Evolutionary conservation across 2,329 filamentous ascomycete genomes (phyloP), one percentile per base, ranked within the genome.

Genomic region (Whalleya microplaca): DNA sequence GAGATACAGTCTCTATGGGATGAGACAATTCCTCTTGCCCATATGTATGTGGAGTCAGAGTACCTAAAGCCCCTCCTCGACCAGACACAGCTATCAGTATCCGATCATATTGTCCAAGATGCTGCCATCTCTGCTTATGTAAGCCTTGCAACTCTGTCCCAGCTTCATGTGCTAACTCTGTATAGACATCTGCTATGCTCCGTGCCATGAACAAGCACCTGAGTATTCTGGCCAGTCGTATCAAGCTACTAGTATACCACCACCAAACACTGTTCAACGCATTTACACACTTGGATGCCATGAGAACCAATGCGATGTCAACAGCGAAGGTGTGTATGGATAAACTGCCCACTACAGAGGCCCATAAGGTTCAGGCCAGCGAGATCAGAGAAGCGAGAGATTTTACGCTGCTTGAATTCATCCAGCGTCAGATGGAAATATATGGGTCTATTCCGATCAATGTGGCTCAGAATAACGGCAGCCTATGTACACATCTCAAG

Each of bases 1-100:
- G 71, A 72, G 29, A 71, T 72, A 41, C 65, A 69, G 21, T 71
- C 68, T 21, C 60, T 72, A 1, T 71, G 69, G 71, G 71, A 72
- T 40, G 71, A 72, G 56, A 67, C 71, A 37, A 65, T 71, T 20
- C 71, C 71, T 6, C 70, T 72, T 7, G 69, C 71, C 1, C 69
- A 72, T 52, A 72, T 72, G 71, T 69, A 67, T 3, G 70, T 70
- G 7, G 69, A 71, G 40, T 67, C 66, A 20, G 64, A 72, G 21
- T 69, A 66, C 40, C 62, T 71, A 10, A 62, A 63, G 14, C 69
- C 68, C 2, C 62, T 71, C 42, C 29, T 60, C 23, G 49, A 56
- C 16, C 53, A 61, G 21, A 45, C 59, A 18, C 45, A 57, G 18
- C 40, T 50, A 19, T 55, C 29, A 14, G 54, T 27, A 21, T 52